Evolutionary conservation across 345 rosid species (phyloP), one percentile per base, ranked within the genome.

Genomic region (Eucalyptus lansdowneana): DNA sequence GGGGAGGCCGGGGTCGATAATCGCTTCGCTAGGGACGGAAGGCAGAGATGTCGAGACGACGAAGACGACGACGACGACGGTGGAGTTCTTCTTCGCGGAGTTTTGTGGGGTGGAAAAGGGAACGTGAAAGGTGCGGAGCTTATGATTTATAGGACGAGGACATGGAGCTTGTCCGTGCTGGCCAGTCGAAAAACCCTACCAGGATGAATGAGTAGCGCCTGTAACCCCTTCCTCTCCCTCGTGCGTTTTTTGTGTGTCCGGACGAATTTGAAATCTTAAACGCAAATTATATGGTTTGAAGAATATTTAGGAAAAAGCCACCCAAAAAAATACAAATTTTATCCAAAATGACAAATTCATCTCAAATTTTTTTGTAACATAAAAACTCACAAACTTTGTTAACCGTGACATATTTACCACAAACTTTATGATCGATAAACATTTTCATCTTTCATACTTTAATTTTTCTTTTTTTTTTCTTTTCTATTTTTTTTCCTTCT

Each of bases 401-500:
- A 51, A 51, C 0, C 2, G 4, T 51, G 2, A 51, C 9, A 51
- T 51, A 51, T 51, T 16, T 16, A 51, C 0, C 1, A 0, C 2
- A 7, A 53, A 4, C 0, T 53, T 1, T 53, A 21, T 53, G 0
- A 2, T 21, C 1, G 5, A 53, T 0, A 0, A 8, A 0, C 10
- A 19, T 4, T 53, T 53, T 53, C 0, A 0, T 53, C 25, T 53
- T 53, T 53, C 8, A 53, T 19, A 53, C 19, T 53, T 53, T 19
- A 19, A 19, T 0, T 16, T 53, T 53, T 53, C 7, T 3, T 4
- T 17, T 53, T 17, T 53, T 3, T 7, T 3, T 17, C 17, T 17
- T 19, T 6, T 19, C 2, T 0, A 7, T 19, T 53, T 53, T 53
- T 3, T 51, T 9, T 51, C 19, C 1, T 19, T 53, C 24, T 8